Conservation (phyloP, 495 filamentous ascomycete genomes). For the Neurospora sp. region DNA sequence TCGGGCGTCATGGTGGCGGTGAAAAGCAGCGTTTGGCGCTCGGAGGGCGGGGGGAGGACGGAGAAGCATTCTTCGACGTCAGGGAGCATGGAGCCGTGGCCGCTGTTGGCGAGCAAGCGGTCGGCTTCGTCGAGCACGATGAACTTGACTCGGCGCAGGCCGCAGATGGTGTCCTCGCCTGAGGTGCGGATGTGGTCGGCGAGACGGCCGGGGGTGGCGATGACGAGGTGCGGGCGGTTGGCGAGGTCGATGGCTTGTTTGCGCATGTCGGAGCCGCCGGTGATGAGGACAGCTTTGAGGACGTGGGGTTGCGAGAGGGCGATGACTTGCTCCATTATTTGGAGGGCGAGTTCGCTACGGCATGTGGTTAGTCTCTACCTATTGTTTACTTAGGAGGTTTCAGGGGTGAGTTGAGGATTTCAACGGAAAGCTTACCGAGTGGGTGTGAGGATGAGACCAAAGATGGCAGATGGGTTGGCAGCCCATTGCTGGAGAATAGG, state of each 20-base stretch:
- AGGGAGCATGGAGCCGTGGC: slow-evolving; percentile 73
- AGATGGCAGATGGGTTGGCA: slow-evolving; percentile 83
- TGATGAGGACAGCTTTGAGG: slow-evolving; percentile 77
- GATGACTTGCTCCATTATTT: slow-evolving; percentile 92
- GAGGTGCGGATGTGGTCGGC: slow-evolving; percentile 90
- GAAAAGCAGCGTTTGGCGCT: slow-evolving; percentile 89
- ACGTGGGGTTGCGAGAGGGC: slow-evolving; percentile 79
- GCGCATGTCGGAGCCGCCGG: slow-evolving; percentile 87
- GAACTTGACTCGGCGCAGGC: slow-evolving; percentile 65
- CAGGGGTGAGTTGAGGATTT: background rate
- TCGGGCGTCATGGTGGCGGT: slow-evolving; percentile 94
- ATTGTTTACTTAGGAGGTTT: too few species aligned
- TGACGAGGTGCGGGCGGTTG: slow-evolving; percentile 77
- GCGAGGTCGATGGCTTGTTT: slow-evolving; percentile 75
- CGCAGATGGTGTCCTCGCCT: slow-evolving; percentile 77
- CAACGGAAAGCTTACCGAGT: slow-evolving; percentile 49
- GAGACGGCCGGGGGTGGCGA: slow-evolving; percentile 87
- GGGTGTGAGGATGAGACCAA: slow-evolving; percentile 79
- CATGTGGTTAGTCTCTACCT: background rate
- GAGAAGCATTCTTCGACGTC: slow-evolving; percentile 83
- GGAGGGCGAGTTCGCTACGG: slow-evolving; percentile 75
- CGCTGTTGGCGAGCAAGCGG: slow-evolving; percentile 60
- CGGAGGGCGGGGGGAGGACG: slow-evolving; percentile 56
- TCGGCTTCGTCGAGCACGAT: slow-evolving; percentile 97
- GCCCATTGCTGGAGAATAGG: slow-evolving; percentile 93